phyloP scores from a whole-genome alignment of 2,329 filamentous ascomycete genomes.

The Colletotrichum lini region DNA sequence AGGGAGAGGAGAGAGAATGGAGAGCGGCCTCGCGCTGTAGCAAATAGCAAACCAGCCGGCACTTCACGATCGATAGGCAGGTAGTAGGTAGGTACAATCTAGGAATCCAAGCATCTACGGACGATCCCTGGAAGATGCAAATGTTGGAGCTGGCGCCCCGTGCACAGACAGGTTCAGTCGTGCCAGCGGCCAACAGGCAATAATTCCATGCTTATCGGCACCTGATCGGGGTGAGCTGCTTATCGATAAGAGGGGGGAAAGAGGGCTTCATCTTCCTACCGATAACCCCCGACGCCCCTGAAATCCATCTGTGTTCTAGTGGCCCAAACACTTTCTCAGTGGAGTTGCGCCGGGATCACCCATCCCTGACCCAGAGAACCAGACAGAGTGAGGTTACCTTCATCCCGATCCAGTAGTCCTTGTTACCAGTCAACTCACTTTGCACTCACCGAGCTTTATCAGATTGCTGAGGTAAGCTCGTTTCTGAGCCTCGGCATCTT shows the following conservation, averaged over 20 bases:
- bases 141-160: conserved; percentile 33
- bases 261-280: conserved; percentile 12
- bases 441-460: not conserved
- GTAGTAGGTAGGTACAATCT: not conserved
- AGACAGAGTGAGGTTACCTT: conserved; percentile 7
- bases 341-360: conserved; percentile 7
- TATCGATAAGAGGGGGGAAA: conserved; percentile 32
- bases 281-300: conserved; percentile 11
- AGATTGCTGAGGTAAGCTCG: conserved; percentile 27
- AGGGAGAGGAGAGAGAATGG: not conserved
- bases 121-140: conserved; percentile 37
- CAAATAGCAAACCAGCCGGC: not conserved
- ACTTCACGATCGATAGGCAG: conserved; percentile 7
- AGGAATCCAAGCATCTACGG: conserved; percentile 2
- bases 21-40: conserved; percentile 1
- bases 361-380: not conserved
- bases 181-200: conserved; percentile 17
- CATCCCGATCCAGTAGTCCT: not conserved
- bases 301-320: conserved; percentile 16
- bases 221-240: conserved; percentile 35
- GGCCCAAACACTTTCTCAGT: conserved; percentile 6
- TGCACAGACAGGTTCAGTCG: conserved; percentile 30
- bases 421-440: not conserved
- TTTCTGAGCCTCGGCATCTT: conserved; percentile 32
- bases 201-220: conserved; percentile 39